phyloP scores from a whole-genome alignment of 139 green algal species.

The Asterochloris sp. region DNA sequence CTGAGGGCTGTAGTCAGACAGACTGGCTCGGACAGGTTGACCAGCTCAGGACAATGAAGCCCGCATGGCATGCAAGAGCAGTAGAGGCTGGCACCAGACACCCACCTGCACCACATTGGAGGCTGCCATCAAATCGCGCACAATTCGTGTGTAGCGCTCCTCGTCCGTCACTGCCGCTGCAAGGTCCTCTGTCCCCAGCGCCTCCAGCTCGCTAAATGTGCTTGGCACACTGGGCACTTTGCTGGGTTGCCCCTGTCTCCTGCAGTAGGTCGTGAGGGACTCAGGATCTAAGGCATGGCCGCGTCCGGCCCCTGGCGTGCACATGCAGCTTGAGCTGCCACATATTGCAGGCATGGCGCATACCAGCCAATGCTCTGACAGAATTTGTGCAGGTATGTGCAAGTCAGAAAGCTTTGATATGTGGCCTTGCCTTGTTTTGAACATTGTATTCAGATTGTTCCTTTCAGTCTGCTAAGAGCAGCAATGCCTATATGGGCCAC shows the following conservation, averaged over 20 bases:
- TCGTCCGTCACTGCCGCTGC: constrained; percentile 1
- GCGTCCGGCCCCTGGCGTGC: neutral
- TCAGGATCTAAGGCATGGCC: neutral
- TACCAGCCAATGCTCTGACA: too few relatives aligned
- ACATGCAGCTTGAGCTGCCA: neutral
- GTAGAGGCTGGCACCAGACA: neutral
- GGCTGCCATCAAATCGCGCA: neutral
- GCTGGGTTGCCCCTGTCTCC: neutral
- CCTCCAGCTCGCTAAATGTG: constrained; percentile 3
- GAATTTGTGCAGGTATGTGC: too few relatives aligned
- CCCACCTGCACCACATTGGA: constrained; percentile 3
- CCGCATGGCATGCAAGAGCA: neutral
- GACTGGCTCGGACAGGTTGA: neutral
- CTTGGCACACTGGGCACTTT: neutral
- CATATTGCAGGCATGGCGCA: too few relatives aligned
- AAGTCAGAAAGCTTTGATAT: too few relatives aligned
- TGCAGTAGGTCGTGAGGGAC: neutral
- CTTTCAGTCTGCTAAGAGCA: too few relatives aligned
- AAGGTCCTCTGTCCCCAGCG: constrained; percentile 4
- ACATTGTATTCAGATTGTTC: too few relatives aligned
- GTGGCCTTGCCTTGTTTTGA: too few relatives aligned
- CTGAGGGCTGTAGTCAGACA: neutral
- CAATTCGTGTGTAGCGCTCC: neutral
- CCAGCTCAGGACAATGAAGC: neutral
- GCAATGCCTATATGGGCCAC: too few relatives aligned